A percentile compares a stretch with the other conserved stretches of the same genome.
Conservation (phyloP, 176 grass and related monocot species). For the Chloris gayana region DNA sequence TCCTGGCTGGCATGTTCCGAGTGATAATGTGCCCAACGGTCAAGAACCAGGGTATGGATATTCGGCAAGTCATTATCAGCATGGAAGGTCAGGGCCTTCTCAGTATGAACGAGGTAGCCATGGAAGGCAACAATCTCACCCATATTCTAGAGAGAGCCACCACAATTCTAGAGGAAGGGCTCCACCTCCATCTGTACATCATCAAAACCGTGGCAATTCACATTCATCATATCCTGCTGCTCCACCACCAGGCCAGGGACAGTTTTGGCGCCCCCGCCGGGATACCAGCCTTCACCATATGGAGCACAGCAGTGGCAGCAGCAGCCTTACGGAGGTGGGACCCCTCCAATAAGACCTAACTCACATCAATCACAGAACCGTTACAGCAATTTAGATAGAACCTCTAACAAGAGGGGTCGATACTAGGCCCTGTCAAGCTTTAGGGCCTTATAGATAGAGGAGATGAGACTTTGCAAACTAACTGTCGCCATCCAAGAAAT, state of each 20-base stretch:
- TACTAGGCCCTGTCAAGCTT: constrained; percentile 25
- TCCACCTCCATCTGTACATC: constrained; percentile 43
- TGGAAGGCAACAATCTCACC: constrained; percentile 30
- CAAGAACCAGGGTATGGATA: constrained; percentile 44
- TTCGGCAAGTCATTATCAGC: constrained; percentile 46
- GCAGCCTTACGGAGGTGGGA: constrained; percentile 40
- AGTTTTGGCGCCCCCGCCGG: constrained; percentile 39
- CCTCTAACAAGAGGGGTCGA: constrained; percentile 65
- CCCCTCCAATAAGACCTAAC: constrained; percentile 46
- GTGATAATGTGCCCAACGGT: constrained; percentile 39
- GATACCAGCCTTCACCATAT: constrained; percentile 57
- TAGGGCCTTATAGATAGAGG: not conserved
- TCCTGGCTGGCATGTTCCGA: constrained; percentile 46
- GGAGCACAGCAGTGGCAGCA: constrained; percentile 61
- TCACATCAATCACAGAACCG: constrained; percentile 61
- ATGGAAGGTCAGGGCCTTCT: constrained; percentile 42
- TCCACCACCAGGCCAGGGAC: constrained; percentile 45
- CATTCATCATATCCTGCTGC: constrained; percentile 43
- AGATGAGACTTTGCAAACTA: no score
- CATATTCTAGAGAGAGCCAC: constrained; percentile 41
- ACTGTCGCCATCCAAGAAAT: not conserved
- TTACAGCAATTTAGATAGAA: constrained; percentile 57
- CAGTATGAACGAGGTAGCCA: constrained; percentile 46
- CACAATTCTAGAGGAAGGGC: constrained; percentile 47
- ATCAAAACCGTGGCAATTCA: constrained; percentile 36